Evolutionary conservation across 495 filamentous ascomycete species (phyloP).

Genomic region (Neurospora sp.): DNA sequence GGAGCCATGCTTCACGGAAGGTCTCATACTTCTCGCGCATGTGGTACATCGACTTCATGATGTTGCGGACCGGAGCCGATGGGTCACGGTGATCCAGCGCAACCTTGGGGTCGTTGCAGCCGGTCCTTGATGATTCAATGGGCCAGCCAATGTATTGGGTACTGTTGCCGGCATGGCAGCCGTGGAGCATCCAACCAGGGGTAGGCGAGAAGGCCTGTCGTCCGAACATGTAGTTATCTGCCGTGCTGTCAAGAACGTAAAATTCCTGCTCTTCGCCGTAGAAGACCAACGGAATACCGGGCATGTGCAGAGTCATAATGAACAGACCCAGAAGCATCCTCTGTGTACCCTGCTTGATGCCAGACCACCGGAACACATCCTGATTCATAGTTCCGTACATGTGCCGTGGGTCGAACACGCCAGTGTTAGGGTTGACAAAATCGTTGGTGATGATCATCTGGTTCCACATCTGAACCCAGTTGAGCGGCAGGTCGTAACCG

Average conservation of each 20-base stretch:
- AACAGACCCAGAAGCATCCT: slow-evolving; percentile 51
- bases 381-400: slow-evolving; percentile 63
- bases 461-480: slow-evolving; percentile 54
- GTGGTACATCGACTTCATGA: slow-evolving; percentile 56
- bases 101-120: slow-evolving; percentile 61
- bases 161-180: slow-evolving; percentile 48
- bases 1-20: slow-evolving; percentile 51
- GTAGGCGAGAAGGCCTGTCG: slow-evolving; percentile 55
- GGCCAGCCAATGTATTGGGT: slow-evolving; percentile 49
- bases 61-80: slow-evolving; percentile 30
- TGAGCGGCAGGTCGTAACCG: slow-evolving; percentile 46
- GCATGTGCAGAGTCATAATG: slow-evolving; percentile 53
- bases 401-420: slow-evolving; percentile 57
- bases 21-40: slow-evolving; percentile 49
- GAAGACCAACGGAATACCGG: slow-evolving; percentile 52
- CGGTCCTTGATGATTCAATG: slow-evolving; percentile 39
- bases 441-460: slow-evolving; percentile 53
- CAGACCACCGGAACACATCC: slow-evolving; percentile 65
- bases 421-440: slow-evolving; percentile 55
- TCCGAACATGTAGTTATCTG: slow-evolving; percentile 59
- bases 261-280: slow-evolving; percentile 67
- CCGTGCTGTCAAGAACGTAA: slow-evolving; percentile 57
- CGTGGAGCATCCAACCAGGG: slow-evolving; percentile 58
- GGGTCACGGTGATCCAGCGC: slow-evolving; percentile 53
- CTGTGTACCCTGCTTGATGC: slow-evolving; percentile 49